Base-by-base conservation (phyloP, 805 yeast species). In the Metschnikowia arizonensis region DNA sequence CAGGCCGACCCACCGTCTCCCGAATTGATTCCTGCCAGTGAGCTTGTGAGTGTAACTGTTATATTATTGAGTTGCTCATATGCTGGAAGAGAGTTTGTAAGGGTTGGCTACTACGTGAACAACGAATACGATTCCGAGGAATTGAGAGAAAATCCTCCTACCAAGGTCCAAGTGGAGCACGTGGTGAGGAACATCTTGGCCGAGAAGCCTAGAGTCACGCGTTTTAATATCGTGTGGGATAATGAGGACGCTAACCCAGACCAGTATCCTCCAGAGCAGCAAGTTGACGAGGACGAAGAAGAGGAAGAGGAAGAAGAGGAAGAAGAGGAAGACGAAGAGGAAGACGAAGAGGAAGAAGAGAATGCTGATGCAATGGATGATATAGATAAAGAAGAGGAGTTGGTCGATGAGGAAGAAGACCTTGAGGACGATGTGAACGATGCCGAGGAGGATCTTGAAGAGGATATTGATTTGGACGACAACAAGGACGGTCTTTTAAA, bases 191-290 rank as follows among this genome's bases (percentile, higher is more conserved):
- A 91, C 65, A 86, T 93, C 30, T 72, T 93, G 47, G 98, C 98
- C 3, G 98, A 93, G 62, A 93, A 93, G 69, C 99, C 99, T 34
- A 76, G 98, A 55, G 99, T 93, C 33, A 93, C 99, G 5, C 74
- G 97, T 52, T 93, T 93, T 68, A 93, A 93, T 63, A 93, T 93
- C 45, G 95, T 89, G 3, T 93, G 99, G 99, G 96, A 88, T 62
- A 86, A 85, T 49, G 74, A 70, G 38, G 88, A 81, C 44, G 78
- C 72, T 28, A 78, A 69, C 47, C 72, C 72, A 4, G 88, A 85
- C 42, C 81, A 82, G 42, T 85, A 78, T 55, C 95, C 91, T 10
- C 93, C 93, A 2, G 88, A 84, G 52, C 88, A 83, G 55, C 60
- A 52, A 28, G 47, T 51, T 8, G 79, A 75, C 5, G 87, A 79